Conservation (phyloP, 192 early-diverging fungal genomes). For the Dimargaris xerosporica region DNA sequence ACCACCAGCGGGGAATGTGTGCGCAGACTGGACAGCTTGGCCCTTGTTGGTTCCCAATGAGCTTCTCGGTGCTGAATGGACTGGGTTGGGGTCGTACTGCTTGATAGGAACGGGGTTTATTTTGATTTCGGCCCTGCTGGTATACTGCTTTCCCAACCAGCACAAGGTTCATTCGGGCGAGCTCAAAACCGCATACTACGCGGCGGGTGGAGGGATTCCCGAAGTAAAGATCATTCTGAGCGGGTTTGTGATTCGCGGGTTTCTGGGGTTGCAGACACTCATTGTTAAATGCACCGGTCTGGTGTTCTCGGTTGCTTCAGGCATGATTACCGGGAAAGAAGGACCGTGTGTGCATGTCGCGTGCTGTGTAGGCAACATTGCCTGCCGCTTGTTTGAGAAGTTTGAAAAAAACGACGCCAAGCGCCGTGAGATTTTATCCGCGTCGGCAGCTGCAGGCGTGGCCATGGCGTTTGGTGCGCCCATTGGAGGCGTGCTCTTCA, state of each 20-base stretch:
- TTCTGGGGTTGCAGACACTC: slow-evolving; percentile 79
- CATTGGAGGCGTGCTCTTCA: slow-evolving; percentile 90
- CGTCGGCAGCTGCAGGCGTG: slow-evolving; percentile 82
- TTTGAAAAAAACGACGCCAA: slow-evolving; percentile 85
- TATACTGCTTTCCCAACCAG: slow-evolving; percentile 36
- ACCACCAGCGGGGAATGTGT: slow-evolving; percentile 15
- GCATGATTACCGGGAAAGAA: slow-evolving; percentile 80
- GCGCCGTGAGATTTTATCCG: slow-evolving; percentile 84
- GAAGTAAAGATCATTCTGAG: slow-evolving; percentile 92
- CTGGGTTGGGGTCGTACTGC: slow-evolving; percentile 22
- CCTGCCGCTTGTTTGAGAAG: slow-evolving; percentile 75
- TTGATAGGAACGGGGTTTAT: slow-evolving; percentile 39
- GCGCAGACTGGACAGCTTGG: slow-evolving; percentile 40
- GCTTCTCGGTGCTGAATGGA: slow-evolving; percentile 14
- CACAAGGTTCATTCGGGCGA: slow-evolving; percentile 23
- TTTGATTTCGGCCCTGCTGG: slow-evolving; percentile 37
- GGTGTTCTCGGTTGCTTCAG: slow-evolving; percentile 71
- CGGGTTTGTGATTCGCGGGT: slow-evolving; percentile 86
- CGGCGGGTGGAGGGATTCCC: slow-evolving; percentile 86
- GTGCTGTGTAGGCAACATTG: slow-evolving; percentile 76
- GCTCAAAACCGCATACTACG: slow-evolving; percentile 57
- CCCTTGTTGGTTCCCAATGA: slow-evolving; percentile 20
- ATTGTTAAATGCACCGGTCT: slow-evolving; percentile 80
- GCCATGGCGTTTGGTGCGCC: slow-evolving; percentile 93
- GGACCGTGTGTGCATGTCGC: slow-evolving; percentile 90